Base-by-base conservation (phyloP, 2,329 filamentous ascomycete species). In the Penicillium sp. region DNA sequence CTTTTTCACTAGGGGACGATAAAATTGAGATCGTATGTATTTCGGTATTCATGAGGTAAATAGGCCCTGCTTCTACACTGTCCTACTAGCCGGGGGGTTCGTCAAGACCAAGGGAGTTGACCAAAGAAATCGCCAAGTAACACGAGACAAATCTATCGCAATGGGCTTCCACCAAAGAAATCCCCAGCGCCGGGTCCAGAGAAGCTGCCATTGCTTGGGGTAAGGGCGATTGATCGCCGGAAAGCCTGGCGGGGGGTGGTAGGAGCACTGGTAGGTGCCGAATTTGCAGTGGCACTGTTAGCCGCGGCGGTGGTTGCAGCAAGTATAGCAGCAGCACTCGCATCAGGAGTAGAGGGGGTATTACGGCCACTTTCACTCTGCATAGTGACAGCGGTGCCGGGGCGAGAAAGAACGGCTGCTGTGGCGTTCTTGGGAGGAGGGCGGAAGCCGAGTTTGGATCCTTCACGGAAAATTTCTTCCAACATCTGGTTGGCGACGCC, bases 401-500 rank as follows among this genome's bases (percentile, higher is more conserved):
- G 73, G n/a, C 73, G 67, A 27, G 71, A 73, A 43, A 73, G 67
- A 3, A 71, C 70, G 3, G 65, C 62, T 4, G 62, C 57, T 7
- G 61, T 63, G 22, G 67, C 69, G 29, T 73, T 74, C 33, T 75
- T 72, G 41, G 74, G 70, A 11, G 84, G 84, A 4, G 83, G 81
- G 56, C 82, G 82, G 70, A 83, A 87, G 31, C 81, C 80, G 67
- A 74, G 82, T 67, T 80, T 85, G 64, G 76, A 82, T 57, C 75
- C 89, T 78, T 79, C 84, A 67, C 73, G 80, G 74, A 96, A 97
- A 7, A 97, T 90, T 65, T 96, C 91, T 69, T 92, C 86, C 46
- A 97, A 81, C 79, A 94, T 94, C 33, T 85, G 80, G 66, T 94
- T 87, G 49, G 96, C 77, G 4, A 96, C 86, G 0, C 92, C 93